phyloP scores from a whole-genome alignment of 345 rosid species.

The Cardiospermum halicacabum region DNA sequence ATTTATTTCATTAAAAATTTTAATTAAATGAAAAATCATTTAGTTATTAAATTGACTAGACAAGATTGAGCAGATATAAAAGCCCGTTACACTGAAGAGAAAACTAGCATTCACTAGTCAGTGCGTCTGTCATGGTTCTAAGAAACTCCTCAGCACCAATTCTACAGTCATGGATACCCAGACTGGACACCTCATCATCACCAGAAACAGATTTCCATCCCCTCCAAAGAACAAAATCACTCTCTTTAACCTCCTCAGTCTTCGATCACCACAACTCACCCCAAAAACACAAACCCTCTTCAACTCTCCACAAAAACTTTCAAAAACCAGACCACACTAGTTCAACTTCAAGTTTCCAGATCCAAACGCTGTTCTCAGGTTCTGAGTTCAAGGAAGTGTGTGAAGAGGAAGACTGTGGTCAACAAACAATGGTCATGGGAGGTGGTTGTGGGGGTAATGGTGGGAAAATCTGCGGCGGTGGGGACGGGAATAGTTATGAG shows the following conservation, averaged over 20 bases:
- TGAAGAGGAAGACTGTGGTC: constrained; percentile 6
- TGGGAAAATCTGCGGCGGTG: constrained; percentile 23
- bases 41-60: no score
- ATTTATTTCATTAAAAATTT: no score
- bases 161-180: constrained; percentile 46
- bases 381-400: constrained; percentile 39
- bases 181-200: constrained; percentile 31
- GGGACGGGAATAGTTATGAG: constrained; percentile 23
- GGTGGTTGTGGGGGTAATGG: constrained; percentile 24
- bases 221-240: constrained; percentile 31
- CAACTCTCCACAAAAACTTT: constrained; percentile 24
- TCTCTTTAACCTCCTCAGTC: constrained; percentile 22
- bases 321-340: constrained; percentile 11
- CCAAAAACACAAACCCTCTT: constrained; percentile 19
- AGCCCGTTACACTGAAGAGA: no score
- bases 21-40: no score
- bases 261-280: constrained; percentile 19
- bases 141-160: constrained; percentile 55
- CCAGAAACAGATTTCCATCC: constrained; percentile 40
- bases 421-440: constrained; percentile 29
- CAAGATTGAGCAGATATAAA: no score
- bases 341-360: constrained; percentile 4
- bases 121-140: constrained; percentile 48
- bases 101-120: no score
- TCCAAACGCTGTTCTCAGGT: constrained; percentile 31